Percentiles rank a stretch among this genome's conserved stretches.
Evolutionary conservation across 176 grass and related monocot genomes (phyloP).

Genomic region (Musa beccarii): DNA sequence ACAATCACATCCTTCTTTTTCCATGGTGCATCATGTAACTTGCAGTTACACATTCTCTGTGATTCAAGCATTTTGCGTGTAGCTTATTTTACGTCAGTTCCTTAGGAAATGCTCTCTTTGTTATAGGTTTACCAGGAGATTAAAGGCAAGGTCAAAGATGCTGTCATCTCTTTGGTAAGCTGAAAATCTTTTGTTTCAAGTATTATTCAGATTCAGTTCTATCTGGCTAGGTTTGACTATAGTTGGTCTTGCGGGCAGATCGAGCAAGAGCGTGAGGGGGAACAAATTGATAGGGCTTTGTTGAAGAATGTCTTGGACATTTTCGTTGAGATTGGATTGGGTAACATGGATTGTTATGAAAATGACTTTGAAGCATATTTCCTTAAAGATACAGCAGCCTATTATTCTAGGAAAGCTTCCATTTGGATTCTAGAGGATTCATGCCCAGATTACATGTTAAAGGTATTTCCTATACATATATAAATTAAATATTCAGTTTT

Average conservation of each 20-base stretch:
- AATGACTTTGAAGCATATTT: constrained; percentile 83
- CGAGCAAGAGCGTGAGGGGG: constrained; percentile 86
- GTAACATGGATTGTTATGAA: constrained; percentile 75
- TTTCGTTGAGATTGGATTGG: constrained; percentile 89
- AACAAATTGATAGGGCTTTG: constrained; percentile 81
- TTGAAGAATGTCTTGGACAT: constrained; percentile 95
- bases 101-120: not conserved
- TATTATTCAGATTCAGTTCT: not conserved
- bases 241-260: constrained; percentile 48
- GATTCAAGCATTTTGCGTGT: not conserved
- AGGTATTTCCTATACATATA: constrained; percentile 33
- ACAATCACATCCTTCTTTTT: constrained; percentile 3
- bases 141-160: constrained; percentile 74
- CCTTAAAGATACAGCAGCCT: constrained; percentile 75
- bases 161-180: constrained; percentile 76
- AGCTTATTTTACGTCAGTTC: not conserved
- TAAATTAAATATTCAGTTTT: not conserved
- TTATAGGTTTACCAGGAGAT: constrained; percentile 80
- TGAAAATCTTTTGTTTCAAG: not conserved
- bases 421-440: constrained; percentile 94
- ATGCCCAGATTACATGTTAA: constrained; percentile 93
- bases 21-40: constrained; percentile 5
- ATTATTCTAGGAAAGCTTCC: constrained; percentile 90
- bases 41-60: not conserved
- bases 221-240: not conserved